Percentiles rank a stretch among this genome's conserved stretches.
Evolutionary conservation across 495 filamentous ascomycete genomes (phyloP).

Genomic region (Eremomyces bilateralis): DNA sequence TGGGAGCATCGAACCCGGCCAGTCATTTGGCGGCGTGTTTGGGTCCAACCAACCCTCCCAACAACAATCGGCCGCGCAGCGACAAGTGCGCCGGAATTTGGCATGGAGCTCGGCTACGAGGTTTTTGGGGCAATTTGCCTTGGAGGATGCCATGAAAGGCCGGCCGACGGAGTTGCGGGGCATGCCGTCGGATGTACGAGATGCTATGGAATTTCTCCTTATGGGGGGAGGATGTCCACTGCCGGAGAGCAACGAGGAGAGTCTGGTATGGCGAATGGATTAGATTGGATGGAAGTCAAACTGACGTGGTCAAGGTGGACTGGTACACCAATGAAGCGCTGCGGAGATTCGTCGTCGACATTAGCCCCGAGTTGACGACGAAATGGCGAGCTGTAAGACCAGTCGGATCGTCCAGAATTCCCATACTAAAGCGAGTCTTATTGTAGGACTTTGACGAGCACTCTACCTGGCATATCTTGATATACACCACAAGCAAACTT

Average conservation of each 20-base stretch:
- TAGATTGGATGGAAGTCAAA: background rate
- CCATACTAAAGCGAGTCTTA: too few relatives aligned
- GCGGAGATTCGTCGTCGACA: too few relatives aligned
- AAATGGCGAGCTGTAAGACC: too few relatives aligned
- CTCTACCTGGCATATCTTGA: too few relatives aligned
- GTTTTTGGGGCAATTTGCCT: constrained; percentile 8
- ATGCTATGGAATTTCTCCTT: constrained; percentile 4
- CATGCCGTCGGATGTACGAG: constrained; percentile 4
- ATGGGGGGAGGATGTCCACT: constrained; percentile 1
- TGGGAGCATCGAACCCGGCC: constrained; percentile 13
- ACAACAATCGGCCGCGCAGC: constrained; percentile 1
- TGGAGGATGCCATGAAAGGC: constrained; percentile 1
- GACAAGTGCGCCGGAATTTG: constrained; percentile 10
- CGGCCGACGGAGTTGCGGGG: background rate
- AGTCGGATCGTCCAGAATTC: too few relatives aligned
- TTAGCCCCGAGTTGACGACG: too few relatives aligned
- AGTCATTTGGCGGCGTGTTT: constrained; percentile 13
- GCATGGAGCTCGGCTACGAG: constrained; percentile 20
- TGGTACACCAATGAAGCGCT: too few relatives aligned
- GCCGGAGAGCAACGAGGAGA: background rate
- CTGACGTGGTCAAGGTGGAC: background rate
- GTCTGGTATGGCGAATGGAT: background rate
- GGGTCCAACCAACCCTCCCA: background rate
- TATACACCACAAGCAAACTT: too few relatives aligned
- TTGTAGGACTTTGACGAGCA: too few relatives aligned